Conservation (phyloP, 805 yeast species). For the Starmerella vaccinii region DNA sequence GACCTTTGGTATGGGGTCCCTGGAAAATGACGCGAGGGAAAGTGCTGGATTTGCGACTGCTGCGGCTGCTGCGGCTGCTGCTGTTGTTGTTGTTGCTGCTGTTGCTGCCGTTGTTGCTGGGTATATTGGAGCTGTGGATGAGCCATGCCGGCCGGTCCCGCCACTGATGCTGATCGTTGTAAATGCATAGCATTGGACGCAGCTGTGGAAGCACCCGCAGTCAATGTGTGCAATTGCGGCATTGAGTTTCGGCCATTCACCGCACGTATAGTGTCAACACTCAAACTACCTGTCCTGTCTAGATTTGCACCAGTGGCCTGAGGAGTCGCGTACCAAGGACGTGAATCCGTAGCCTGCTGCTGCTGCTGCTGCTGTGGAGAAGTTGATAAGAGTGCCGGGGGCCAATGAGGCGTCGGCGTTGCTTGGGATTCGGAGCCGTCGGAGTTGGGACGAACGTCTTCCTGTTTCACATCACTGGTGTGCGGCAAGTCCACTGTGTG, state of each 20-base stretch:
- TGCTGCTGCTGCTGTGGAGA: background rate
- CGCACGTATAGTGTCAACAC: background rate
- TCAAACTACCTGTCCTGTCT: background rate
- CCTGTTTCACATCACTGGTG: no score
- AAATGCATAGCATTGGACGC: background rate
- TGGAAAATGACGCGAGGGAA: no score
- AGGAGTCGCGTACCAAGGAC: background rate
- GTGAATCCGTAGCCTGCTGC: background rate
- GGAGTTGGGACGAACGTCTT: background rate
- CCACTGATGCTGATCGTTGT: background rate
- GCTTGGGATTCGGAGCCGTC: background rate
- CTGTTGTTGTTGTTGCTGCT: slow-evolving; percentile 6
- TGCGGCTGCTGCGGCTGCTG: background rate
- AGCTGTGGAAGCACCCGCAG: background rate
- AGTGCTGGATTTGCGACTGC: background rate
- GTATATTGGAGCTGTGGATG: background rate
- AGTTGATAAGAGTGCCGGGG: background rate
- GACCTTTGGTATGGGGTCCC: no score
- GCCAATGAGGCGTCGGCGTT: background rate
- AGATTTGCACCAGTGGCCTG: background rate
- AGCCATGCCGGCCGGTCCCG: background rate
- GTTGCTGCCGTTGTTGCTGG: background rate
- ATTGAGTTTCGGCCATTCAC: background rate
- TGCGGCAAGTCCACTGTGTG: no score
- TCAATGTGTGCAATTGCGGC: background rate